These are phyloP conservation scores for Uronychia setigera DNA, from an alignment of 73 alveolate species.

Conservation along the genomic window DNA sequence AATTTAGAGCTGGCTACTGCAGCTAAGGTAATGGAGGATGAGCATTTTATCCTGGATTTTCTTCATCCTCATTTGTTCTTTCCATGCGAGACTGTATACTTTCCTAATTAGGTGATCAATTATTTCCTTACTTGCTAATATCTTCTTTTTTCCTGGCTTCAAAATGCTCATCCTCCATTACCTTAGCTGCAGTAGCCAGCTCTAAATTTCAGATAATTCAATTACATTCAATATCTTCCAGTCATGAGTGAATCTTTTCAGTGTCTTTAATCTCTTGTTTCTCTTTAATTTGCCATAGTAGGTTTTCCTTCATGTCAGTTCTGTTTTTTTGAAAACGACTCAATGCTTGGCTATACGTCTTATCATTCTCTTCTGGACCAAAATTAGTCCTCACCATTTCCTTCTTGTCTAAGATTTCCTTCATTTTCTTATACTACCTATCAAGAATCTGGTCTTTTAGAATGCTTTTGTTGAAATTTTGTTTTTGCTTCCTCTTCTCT, in stretches of 20 bases:
- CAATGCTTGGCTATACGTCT: neutral
- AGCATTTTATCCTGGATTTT: constrained; percentile 4
- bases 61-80: constrained; percentile 34
- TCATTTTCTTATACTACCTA: neutral
- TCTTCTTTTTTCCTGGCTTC: constrained; percentile 18
- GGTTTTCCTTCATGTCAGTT: constrained; percentile 13
- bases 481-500: neutral
- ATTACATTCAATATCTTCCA: constrained; percentile 11
- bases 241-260: constrained; percentile 14
- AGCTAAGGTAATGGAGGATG: too few species aligned
- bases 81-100: constrained; percentile 13
- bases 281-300: constrained; percentile 10
- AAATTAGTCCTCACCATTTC: constrained; percentile 28
- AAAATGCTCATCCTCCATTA: constrained; percentile 17
- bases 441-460: constrained; percentile 19
- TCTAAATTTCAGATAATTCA: too few species aligned
- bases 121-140: too few species aligned
- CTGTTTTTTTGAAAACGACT: neutral
- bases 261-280: constrained; percentile 6
- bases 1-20: too few species aligned
- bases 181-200: constrained; percentile 2
- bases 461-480: neutral
- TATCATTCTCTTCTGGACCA: constrained; percentile 38
- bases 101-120: neutral
- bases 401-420: constrained; percentile 14